Percentiles rank a stretch among this genome's conserved stretches.
Conservation (phyloP, 2,329 filamentous ascomycete genomes). For the Daldinia sp. region DNA sequence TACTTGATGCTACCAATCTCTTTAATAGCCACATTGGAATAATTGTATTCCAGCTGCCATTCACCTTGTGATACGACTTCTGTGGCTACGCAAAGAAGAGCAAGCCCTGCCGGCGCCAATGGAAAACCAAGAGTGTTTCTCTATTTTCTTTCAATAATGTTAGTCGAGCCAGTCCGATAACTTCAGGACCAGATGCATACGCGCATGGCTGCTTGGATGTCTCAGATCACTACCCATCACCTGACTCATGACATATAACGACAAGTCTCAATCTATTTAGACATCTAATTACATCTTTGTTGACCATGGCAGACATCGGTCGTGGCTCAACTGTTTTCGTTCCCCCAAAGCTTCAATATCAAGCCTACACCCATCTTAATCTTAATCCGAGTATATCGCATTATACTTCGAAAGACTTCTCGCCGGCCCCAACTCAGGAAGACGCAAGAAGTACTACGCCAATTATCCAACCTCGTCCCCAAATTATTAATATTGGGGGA, state of each 20-base stretch:
- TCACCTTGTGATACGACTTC: constrained; percentile 36
- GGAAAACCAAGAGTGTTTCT: constrained; percentile 35
- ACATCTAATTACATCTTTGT: constrained; percentile 26
- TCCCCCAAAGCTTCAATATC: constrained; percentile 36
- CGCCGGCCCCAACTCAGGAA: constrained; percentile 14
- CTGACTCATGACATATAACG: constrained; percentile 43
- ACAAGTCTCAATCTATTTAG: constrained; percentile 17
- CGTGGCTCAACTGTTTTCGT: constrained; percentile 35
- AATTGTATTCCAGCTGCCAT: constrained; percentile 37
- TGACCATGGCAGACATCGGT: constrained; percentile 38
- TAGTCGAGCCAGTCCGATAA: constrained; percentile 27
- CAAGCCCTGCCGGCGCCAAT: constrained; percentile 39
- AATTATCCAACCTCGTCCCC: constrained; percentile 23
- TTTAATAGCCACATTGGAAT: constrained; percentile 39
- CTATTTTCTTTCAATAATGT: constrained; percentile 33
- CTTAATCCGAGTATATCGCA: constrained; percentile 26
- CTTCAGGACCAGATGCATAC: constrained; percentile 39
- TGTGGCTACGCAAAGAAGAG: constrained; percentile 28
- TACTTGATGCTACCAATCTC: constrained; percentile 40
- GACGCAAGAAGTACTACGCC: constrained; percentile 14
- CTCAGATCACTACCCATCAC: constrained; percentile 41
- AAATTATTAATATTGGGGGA: constrained; percentile 24
- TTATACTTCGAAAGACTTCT: constrained; percentile 23
- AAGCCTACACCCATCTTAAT: constrained; percentile 20
- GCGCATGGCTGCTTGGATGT: constrained; percentile 44